phyloP scores from a whole-genome alignment of 306 rosid species.

The Argentina anserina region DNA sequence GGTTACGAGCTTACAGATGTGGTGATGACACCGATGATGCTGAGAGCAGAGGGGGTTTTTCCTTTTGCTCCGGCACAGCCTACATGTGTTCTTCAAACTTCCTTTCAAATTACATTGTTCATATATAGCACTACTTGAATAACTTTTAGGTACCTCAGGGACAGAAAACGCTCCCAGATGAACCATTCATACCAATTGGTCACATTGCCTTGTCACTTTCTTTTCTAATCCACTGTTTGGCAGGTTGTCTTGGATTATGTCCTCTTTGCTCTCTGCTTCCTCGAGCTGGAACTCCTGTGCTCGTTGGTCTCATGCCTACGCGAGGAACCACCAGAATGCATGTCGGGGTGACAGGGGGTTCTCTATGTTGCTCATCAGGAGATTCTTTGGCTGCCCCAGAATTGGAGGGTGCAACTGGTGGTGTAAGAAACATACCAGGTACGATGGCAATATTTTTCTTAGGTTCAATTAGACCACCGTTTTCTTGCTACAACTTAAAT shows the following conservation, averaged over 20 bases:
- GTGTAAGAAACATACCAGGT: conserved; percentile 72
- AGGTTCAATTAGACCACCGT: conserved; percentile 66
- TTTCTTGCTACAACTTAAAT: conserved; percentile 59
- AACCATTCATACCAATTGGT: neutral
- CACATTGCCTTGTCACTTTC: conserved; percentile 29
- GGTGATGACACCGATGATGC: neutral
- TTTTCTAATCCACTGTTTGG: conserved; percentile 58
- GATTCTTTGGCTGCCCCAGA: conserved; percentile 28
- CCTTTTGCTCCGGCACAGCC: neutral
- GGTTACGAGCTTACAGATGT: neutral
- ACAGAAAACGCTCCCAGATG: neutral
- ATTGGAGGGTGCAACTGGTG: conserved; percentile 26
- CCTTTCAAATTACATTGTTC: neutral
- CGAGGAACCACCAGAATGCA: conserved; percentile 24
- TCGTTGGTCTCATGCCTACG: neutral
- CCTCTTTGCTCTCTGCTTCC: conserved; percentile 26
- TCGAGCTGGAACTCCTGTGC: conserved; percentile 3
- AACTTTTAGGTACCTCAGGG: neutral
- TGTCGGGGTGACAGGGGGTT: conserved; percentile 27
- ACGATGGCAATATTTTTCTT: conserved; percentile 41
- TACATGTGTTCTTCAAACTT: neutral
- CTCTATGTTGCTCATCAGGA: conserved; percentile 32
- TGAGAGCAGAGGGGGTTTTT: neutral
- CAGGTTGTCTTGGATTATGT: conserved; percentile 40
- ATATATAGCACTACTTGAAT: neutral